These are phyloP conservation scores for Fusarium mangiferae DNA, from an alignment of 2,329 filamentous ascomycete genomes.

Conservation along the genomic window DNA sequence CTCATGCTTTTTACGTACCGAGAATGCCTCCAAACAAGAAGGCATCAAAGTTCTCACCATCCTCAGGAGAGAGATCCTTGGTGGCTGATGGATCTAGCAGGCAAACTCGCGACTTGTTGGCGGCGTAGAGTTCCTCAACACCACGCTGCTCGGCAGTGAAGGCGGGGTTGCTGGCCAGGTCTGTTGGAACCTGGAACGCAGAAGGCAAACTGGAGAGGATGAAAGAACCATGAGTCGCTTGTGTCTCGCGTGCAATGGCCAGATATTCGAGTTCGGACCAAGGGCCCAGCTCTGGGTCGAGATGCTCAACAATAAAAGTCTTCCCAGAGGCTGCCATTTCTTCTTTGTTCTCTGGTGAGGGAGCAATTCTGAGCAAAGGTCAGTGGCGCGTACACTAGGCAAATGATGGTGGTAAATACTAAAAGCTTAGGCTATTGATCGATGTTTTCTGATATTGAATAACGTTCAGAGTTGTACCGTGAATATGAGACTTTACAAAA, in stretches of 20 bases:
- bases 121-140: conserved; percentile 84
- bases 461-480: background rate
- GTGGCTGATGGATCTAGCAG: conserved; percentile 87
- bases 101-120: conserved; percentile 80
- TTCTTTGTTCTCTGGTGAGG: conserved; percentile 30
- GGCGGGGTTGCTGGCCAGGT: conserved; percentile 64
- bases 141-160: conserved; percentile 79
- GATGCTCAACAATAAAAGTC: conserved; percentile 94
- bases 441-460: background rate
- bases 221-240: conserved; percentile 73
- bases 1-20: conserved; percentile 63
- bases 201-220: conserved; percentile 83
- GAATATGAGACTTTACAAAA: conserved; percentile 11
- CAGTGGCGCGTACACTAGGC: conserved; percentile 13
- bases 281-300: conserved; percentile 90
- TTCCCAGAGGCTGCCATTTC: conserved; percentile 60
- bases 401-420: conserved; percentile 14
- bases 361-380: conserved; percentile 5
- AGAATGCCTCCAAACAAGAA: conserved; percentile 97
- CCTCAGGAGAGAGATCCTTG: conserved; percentile 83
- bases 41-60: conserved; percentile 84
- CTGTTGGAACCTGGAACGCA: conserved; percentile 71
- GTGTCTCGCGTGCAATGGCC: conserved; percentile 85
- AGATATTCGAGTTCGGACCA: conserved; percentile 97
- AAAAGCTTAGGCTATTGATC: background rate